Base-by-base conservation (phyloP, 2,329 filamentous ascomycete species). In the Colletotrichum sp. region DNA sequence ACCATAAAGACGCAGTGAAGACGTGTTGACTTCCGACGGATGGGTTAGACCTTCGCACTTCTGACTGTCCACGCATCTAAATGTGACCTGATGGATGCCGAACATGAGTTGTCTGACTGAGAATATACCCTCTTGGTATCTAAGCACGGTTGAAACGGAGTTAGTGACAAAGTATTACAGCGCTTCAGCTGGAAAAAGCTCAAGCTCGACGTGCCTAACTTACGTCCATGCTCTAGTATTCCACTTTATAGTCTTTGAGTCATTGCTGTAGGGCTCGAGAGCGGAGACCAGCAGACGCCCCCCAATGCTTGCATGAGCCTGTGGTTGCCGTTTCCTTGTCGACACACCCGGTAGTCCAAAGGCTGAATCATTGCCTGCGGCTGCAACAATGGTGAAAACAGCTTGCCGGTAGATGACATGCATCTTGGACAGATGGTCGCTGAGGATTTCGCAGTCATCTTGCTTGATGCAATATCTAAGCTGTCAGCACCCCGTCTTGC, bases 101-200 rank as follows among this genome's bases (percentile, higher is more conserved):
- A 51, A 51, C 0, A 51, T 51, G 12, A 51, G 43, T 12, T 51
- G 9, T 1, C 43, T 51, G n/a, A 51, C n/a, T 21, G n/a, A 51
- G 18, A 51, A 51, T n/a, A 21, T 6, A 8, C 6, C 43, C 43
- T 51, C n/a, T 13, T 51, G n/a, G 3, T 51, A 51, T 21, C n/a
- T 51, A n/a, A n/a, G n/a, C n/a, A 4, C 5, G 2, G 8, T 43
- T n/a, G 8, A 3, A 3, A 7, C 7, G 13, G 6, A 8, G 43
- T 47, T 8, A 51, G 11, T 8, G 3, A 21, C 6, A 0, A 7
- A 7, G 0, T 8, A 13, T 0, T 3, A 6, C 11, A 13, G 11
- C 6, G 3, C 21, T 51, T 21, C 6, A 8, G 43, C 43, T 9
- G 24, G 24, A 4, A 6, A 27, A 27, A 27, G 24, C 1, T 27